phyloP scores from a whole-genome alignment of 2,329 filamentous ascomycete genomes.

The Dichotomopilus funicola region DNA sequence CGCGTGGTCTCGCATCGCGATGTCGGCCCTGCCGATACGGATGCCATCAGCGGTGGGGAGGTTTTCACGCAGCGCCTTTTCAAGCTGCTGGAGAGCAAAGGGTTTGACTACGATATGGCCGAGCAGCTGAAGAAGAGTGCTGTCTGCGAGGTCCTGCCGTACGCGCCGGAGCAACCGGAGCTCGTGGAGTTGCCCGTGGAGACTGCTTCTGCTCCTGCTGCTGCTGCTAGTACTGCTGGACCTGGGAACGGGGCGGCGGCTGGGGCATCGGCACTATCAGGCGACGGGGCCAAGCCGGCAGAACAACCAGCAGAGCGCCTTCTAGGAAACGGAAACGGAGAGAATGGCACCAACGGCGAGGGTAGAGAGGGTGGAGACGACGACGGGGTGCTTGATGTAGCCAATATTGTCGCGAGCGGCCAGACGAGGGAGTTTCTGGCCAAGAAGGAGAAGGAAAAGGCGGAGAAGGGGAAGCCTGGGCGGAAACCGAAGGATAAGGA shows the following conservation, averaged over 20 bases:
- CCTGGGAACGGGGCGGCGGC: conserved; percentile 5
- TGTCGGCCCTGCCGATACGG: conserved; percentile 47
- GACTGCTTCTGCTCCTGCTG: conserved; percentile 14
- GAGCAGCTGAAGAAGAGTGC: conserved; percentile 62
- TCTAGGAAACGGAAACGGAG: conserved; percentile 17
- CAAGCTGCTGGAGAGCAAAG: conserved; percentile 54
- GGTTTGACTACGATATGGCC: conserved; percentile 59
- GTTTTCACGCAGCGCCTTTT: conserved; percentile 71
- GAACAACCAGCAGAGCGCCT: conserved; percentile 24
- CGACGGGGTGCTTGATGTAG: conserved; percentile 75
- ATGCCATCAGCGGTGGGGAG: conserved; percentile 69
- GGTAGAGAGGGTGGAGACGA: conserved; percentile 39
- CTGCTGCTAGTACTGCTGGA: not conserved
- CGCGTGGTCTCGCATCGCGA: conserved; percentile 61
- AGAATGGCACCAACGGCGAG: conserved; percentile 34
- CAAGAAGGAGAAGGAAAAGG: conserved; percentile 75
- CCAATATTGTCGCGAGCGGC: conserved; percentile 75
- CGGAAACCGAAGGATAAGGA: conserved; percentile 58
- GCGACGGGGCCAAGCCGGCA: conserved; percentile 31
- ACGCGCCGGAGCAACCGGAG: conserved; percentile 38
- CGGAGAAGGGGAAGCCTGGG: conserved; percentile 54
- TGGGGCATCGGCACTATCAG: conserved; percentile 15
- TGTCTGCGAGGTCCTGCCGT: conserved; percentile 61
- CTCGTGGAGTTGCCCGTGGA: conserved; percentile 46
- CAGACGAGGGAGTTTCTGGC: conserved; percentile 77